Evolutionary conservation across 345 rosid species (phyloP), one percentile per base, ranked within the genome.

Genomic region (Euphorbia pulcherrima): DNA sequence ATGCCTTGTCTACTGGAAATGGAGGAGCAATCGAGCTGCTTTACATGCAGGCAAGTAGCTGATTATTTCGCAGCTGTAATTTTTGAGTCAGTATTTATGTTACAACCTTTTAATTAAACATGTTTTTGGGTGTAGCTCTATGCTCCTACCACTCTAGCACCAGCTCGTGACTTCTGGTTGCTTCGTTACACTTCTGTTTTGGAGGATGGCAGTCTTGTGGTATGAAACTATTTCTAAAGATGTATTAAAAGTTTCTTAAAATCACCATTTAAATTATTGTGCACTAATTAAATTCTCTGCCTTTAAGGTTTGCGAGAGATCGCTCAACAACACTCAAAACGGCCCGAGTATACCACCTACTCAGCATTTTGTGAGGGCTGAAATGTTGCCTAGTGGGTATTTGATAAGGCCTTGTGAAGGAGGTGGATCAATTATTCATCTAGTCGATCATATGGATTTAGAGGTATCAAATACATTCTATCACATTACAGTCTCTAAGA

Each of bases 141-240:
- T 84, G 98, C 99, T 14, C 98, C 97, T 26, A 95, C 99, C 9
- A 95, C 99, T 12, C 80, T 95, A 84, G 98, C 98, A 6, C 98
- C 98, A 30, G 98, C 98, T 60, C 99, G 98, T 4, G 98, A 95
- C 77, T 92, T 95, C 88, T 92, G 97, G 99, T 71, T 92, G 79
- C 75, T 95, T 72, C 97, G 98, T 60, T 95, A 92, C 60, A 92
- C 99, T 57, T 92, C 98, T 73, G 88, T 95, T 63, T 70, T 95
- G 78, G 99, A 95, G 82, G 99, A 95, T 80, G 99, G 98, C 65
- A 95, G 99, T 83, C 97, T 95, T 39, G 99, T 92, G 92, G 99
- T 94, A 74, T 64, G 86, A 23, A 60, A 50, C 12, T 10, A 0
- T 69, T 50, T 26, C 33, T 37, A 1, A 48, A 21, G 57, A 53